Conservation (phyloP, 768 basidiomycete genomes). For the Podaxis sp. region DNA sequence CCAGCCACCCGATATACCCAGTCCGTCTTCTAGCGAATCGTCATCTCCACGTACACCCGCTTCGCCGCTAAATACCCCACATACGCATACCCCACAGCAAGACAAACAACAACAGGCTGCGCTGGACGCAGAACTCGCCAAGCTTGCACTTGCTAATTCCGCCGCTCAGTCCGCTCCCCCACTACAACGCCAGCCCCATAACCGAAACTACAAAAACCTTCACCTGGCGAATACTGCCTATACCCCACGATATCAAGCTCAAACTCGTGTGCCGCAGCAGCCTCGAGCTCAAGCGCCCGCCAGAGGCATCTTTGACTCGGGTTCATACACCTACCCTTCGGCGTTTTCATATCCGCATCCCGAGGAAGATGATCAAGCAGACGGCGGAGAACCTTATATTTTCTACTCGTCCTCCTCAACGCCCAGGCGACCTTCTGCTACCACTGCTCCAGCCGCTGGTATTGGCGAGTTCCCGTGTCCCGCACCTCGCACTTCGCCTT, state of each 20-base stretch:
- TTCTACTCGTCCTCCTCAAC: slow-evolving; percentile 11
- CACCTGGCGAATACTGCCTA: slow-evolving; percentile 3
- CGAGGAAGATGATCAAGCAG: neutral
- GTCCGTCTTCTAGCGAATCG: slow-evolving; percentile 9
- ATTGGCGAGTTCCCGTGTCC: slow-evolving; percentile 11
- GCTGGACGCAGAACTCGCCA: slow-evolving; percentile 3
- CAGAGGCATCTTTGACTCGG: slow-evolving; percentile 11
- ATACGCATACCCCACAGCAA: slow-evolving; percentile 11
- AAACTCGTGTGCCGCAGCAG: neutral
- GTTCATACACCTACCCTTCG: neutral
- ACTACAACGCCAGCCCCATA: slow-evolving; percentile 1
- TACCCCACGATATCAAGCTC: neutral
- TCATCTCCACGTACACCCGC: slow-evolving; percentile 13
- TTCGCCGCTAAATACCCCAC: slow-evolving; percentile 11
- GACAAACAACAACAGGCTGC: slow-evolving; percentile 1
- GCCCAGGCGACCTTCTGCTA: neutral
- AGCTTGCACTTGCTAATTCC: neutral
- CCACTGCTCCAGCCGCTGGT: neutral
- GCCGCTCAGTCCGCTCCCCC: neutral
- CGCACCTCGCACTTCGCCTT: neutral
- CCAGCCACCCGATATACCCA: neutral
- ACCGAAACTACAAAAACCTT: slow-evolving; percentile 13
- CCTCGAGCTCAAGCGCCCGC: neutral
- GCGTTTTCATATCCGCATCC: neutral
- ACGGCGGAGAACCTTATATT: slow-evolving; percentile 7